Percentiles rank a stretch among this genome's conserved stretches.
Conservation (phyloP, 2,329 filamentous ascomycete genomes). For the Penicillium sclerotiorum region DNA sequence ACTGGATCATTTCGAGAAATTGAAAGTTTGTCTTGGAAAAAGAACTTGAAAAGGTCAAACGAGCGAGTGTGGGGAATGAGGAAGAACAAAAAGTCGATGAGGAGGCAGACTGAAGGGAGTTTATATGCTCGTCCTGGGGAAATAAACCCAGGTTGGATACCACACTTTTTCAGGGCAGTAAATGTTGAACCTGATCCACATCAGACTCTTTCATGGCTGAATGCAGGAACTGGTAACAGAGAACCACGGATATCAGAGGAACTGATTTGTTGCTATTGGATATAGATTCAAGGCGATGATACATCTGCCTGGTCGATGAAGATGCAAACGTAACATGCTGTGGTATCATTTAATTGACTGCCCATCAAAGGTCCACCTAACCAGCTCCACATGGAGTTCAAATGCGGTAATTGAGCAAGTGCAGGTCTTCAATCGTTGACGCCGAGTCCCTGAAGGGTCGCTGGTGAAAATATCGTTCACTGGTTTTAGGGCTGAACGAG, state of each 20-base stretch:
- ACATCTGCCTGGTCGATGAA: constrained; percentile 11
- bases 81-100: constrained; percentile 6
- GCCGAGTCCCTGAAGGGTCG: neutral
- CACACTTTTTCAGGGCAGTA: constrained; percentile 30
- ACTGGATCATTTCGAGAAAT: constrained; percentile 39
- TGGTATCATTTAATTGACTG: constrained; percentile 26
- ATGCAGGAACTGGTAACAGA: constrained; percentile 15
- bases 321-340: constrained; percentile 34
- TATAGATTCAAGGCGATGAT: constrained; percentile 16
- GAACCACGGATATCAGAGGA: constrained; percentile 23
- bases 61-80: constrained; percentile 23
- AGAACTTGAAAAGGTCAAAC: constrained; percentile 22
- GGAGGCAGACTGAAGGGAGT: constrained; percentile 13
- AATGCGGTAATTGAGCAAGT: constrained; percentile 18
- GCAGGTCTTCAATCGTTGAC: neutral
- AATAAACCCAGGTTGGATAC: constrained; percentile 17
- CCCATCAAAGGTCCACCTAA: constrained; percentile 13
- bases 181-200: constrained; percentile 27
- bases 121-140: constrained; percentile 30
- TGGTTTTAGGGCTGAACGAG: too few species aligned
- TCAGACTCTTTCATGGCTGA: constrained; percentile 18
- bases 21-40: constrained; percentile 17
- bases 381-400: constrained; percentile 14
- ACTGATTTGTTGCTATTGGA: constrained; percentile 17
- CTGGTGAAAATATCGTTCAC: too few species aligned